Conservation (phyloP, 2,329 filamentous ascomycete species). For the Fusarium sp. region DNA sequence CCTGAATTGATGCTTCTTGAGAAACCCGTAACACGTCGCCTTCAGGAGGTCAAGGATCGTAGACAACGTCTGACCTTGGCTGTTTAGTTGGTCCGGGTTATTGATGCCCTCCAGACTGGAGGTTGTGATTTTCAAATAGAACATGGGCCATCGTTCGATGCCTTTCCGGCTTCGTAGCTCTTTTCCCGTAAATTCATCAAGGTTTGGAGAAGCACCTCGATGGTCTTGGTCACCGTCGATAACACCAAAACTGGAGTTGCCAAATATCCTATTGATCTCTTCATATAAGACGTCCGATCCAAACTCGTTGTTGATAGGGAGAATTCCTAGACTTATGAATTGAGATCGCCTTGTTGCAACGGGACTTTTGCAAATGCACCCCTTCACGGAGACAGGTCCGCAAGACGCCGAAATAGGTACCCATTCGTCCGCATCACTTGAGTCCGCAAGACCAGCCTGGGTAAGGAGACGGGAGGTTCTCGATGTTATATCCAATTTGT, state of each 20-base stretch:
- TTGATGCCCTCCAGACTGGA: conserved; percentile 46
- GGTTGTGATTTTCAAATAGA: conserved; percentile 76
- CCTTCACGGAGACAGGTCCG: conserved; percentile 70
- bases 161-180: conserved; percentile 66
- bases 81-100: conserved; percentile 55
- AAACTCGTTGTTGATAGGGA: conserved; percentile 67
- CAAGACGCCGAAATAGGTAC: conserved; percentile 75
- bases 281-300: conserved; percentile 77
- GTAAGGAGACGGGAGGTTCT: conserved; percentile 64
- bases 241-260: conserved; percentile 79
- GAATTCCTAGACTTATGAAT: conserved; percentile 82
- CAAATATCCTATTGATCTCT: conserved; percentile 81
- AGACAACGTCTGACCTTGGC: conserved; percentile 61
- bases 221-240: conserved; percentile 60
- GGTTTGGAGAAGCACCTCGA: conserved; percentile 50
- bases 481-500: conserved; percentile 32
- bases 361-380: conserved; percentile 77
- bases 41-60: conserved; percentile 69
- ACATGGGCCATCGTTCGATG: conserved; percentile 89
- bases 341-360: conserved; percentile 78
- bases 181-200: conserved; percentile 59
- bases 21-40: conserved; percentile 77
- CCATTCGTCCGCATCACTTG: conserved; percentile 69
- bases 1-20: conserved; percentile 76
- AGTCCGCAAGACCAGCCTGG: conserved; percentile 73